A percentile compares a stretch with the other conserved stretches of the same genome.
These are phyloP conservation scores for Wickerhamiella alocasiicola DNA, from an alignment of 805 yeast genomes.

Conservation along the genomic window DNA sequence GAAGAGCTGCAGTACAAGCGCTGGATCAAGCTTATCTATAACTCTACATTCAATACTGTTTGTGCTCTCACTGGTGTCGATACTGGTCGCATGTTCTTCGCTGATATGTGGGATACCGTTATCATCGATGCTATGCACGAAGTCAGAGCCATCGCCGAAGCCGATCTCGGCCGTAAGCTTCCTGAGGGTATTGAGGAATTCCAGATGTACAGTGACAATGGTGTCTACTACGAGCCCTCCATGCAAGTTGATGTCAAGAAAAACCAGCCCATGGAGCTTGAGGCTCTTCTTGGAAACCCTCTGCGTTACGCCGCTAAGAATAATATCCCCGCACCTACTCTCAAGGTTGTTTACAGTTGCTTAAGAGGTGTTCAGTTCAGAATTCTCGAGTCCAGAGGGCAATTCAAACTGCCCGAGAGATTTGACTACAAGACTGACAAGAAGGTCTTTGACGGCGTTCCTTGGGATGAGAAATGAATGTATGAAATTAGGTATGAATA, in stretches of 20 bases:
- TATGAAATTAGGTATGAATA: not conserved
- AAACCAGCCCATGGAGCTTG: conserved; percentile 58
- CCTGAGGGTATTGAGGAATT: conserved; percentile 37
- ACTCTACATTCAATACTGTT: conserved; percentile 52
- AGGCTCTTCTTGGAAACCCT: conserved; percentile 59
- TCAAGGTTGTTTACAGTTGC: conserved; percentile 45
- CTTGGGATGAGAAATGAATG: conserved; percentile 10
- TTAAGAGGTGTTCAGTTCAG: conserved; percentile 49
- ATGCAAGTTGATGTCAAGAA: conserved; percentile 59
- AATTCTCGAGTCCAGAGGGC: conserved; percentile 45
- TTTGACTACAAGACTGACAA: conserved; percentile 10
- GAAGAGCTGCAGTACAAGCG: conserved; percentile 41
- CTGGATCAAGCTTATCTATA: conserved; percentile 58
- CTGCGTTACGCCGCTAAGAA: conserved; percentile 38
- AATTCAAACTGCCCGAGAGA: conserved; percentile 32
- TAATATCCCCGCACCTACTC: conserved; percentile 44
- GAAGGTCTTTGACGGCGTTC: conserved; percentile 10
- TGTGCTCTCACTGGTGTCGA: conserved; percentile 49
- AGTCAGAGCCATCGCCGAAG: conserved; percentile 49
- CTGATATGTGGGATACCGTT: conserved; percentile 33
- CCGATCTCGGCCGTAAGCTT: conserved; percentile 38
- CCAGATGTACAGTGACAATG: conserved; percentile 48
- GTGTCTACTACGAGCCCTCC: conserved; percentile 51
- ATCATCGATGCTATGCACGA: conserved; percentile 57
- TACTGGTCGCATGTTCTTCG: conserved; percentile 39